phyloP scores from a whole-genome alignment of 352 stramenopile species.

The Chloridella minuta region DNA sequence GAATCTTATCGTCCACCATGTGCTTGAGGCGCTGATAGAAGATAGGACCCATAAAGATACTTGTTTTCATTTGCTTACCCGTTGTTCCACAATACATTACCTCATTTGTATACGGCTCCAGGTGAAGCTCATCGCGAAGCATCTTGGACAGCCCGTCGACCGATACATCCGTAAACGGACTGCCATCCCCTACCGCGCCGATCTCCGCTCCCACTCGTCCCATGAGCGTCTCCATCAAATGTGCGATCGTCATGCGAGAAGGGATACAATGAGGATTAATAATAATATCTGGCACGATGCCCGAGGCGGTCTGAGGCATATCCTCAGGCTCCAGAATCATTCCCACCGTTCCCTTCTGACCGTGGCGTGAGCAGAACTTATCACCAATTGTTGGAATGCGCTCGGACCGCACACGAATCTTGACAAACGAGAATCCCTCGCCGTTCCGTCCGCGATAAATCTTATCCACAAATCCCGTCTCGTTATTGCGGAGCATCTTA shows the following conservation, averaged over 20 bases:
- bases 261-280: slow-evolving; percentile 99
- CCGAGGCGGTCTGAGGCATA: slow-evolving; percentile 96
- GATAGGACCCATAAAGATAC: slow-evolving; percentile 95
- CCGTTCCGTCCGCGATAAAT: too few species aligned
- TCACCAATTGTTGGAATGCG: slow-evolving; percentile 91
- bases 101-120: slow-evolving; percentile 30
- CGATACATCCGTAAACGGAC: neutral
- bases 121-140: neutral
- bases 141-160: neutral
- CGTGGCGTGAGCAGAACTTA: slow-evolving; percentile 69
- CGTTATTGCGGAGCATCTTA: too few species aligned
- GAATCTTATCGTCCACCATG: slow-evolving; percentile 96
- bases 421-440: too few species aligned
- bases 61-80: slow-evolving; percentile 55
- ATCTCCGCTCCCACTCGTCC: slow-evolving; percentile 24
- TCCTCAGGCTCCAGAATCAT: slow-evolving; percentile 99
- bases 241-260: slow-evolving; percentile 98
- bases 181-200: neutral
- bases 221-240: slow-evolving; percentile 95
- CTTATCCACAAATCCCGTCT: too few species aligned
- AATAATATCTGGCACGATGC: slow-evolving; percentile 97
- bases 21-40: slow-evolving; percentile 99
- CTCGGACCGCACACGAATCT: slow-evolving; percentile 52
- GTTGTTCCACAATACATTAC: slow-evolving; percentile 97
- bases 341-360: slow-evolving; percentile 82